These are phyloP conservation scores for Xylariaceae sp. DNA, from an alignment of 2,329 filamentous ascomycete species.

Conservation along the genomic window DNA sequence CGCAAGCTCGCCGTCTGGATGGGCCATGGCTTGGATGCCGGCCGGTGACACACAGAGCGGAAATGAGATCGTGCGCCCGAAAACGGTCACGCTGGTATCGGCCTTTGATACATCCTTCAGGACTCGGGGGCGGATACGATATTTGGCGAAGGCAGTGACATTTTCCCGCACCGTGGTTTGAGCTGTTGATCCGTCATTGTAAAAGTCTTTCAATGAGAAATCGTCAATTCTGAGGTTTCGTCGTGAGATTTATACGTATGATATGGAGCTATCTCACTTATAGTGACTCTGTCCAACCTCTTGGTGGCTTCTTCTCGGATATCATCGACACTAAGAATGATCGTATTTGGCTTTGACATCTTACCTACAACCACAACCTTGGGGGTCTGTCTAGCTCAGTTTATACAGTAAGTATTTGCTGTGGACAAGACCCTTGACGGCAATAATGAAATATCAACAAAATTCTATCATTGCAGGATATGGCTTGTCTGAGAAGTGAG, in stretches of 20 bases:
- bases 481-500: too few relatives aligned
- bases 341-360: too few relatives aligned
- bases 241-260: too few relatives aligned
- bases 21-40: constrained; percentile 50
- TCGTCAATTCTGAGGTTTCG: not conserved
- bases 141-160: constrained; percentile 4
- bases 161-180: constrained; percentile 6
- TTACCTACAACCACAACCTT: too few relatives aligned
- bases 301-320: constrained; percentile 6
- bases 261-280: constrained; percentile 1
- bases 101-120: constrained; percentile 37
- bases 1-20: constrained; percentile 48
- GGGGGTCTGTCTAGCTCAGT: too few relatives aligned
- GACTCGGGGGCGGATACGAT: constrained; percentile 40
- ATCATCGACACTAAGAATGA: constrained; percentile 5
- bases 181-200: constrained; percentile 7
- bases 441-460: too few relatives aligned
- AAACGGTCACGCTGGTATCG: constrained; percentile 39
- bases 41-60: constrained; percentile 52
- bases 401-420: too few relatives aligned
- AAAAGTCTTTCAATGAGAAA: constrained; percentile 3
- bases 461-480: too few relatives aligned
- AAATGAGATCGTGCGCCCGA: constrained; percentile 42
- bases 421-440: too few relatives aligned
- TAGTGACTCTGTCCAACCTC: constrained; percentile 3